Evolutionary conservation across 805 yeast species (phyloP).

Genomic region (Candida morakotiae): DNA sequence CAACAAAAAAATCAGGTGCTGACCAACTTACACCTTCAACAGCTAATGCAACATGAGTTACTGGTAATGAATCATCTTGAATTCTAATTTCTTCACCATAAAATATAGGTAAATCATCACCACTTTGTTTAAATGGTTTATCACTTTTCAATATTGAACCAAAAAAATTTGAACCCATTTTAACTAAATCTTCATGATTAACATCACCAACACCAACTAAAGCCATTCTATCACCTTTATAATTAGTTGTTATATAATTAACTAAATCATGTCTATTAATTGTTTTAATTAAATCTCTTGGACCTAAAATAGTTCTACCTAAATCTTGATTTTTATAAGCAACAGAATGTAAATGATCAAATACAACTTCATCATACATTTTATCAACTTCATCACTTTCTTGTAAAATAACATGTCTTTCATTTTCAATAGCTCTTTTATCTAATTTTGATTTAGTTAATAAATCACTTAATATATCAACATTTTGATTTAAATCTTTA

Average conservation of each 20-base stretch:
- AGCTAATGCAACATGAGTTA: conserved; percentile 87
- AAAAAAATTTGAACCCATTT: conserved; percentile 71
- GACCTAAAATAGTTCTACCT: conserved; percentile 96
- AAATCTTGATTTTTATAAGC: conserved; percentile 87
- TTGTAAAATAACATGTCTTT: conserved; percentile 92
- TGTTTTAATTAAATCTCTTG: conserved; percentile 79
- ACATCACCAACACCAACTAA: conserved; percentile 96
- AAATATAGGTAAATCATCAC: conserved; percentile 74
- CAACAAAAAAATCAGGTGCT: conserved; percentile 91
- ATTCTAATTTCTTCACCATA: conserved; percentile 83
- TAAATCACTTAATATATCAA: conserved; percentile 86
- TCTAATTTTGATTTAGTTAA: conserved; percentile 83
- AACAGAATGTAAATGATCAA: conserved; percentile 92
- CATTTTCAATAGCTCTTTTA: conserved; percentile 83
- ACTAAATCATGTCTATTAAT: conserved; percentile 74
- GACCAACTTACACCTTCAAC: conserved; percentile 99
- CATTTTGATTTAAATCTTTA: conserved; percentile 76
- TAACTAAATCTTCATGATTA: conserved; percentile 78
- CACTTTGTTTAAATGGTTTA: conserved; percentile 68
- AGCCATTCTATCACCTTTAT: conserved; percentile 96
- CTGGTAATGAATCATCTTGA: conserved; percentile 78
- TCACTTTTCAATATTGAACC: conserved; percentile 61
- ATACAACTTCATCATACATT: conserved; percentile 97
- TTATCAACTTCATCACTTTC: conserved; percentile 98
- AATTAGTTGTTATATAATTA: conserved; percentile 77